Percentiles rank a stretch among this genome's conserved stretches.
Evolutionary conservation across 1,284 basidiomycete genomes (phyloP).

Genomic region (Cystobasidiaceae sp.): DNA sequence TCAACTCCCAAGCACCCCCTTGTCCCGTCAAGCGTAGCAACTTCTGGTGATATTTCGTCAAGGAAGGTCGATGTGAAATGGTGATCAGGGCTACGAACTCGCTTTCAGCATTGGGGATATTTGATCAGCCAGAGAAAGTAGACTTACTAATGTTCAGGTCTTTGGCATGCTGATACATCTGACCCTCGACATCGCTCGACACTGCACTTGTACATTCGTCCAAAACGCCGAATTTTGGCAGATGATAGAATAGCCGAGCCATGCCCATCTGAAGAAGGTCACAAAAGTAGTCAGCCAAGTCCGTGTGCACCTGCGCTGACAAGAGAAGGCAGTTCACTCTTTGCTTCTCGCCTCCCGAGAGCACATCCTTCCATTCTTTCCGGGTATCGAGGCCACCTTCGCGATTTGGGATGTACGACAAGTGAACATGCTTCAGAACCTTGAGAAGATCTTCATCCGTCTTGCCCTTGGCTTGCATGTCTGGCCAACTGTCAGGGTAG

Average conservation of each 20-base stretch:
- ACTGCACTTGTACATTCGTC: conserved; percentile 92
- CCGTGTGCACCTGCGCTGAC: not conserved
- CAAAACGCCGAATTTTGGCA: conserved; percentile 56
- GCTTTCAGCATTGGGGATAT: no score
- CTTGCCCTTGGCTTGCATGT: conserved; percentile 61
- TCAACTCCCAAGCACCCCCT: conserved; percentile 64
- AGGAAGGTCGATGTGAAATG: conserved; percentile 73
- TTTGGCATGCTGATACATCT: conserved; percentile 93
- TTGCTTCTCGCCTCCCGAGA: conserved; percentile 84
- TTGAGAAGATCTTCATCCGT: conserved; percentile 65
- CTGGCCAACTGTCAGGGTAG: conserved; percentile 77
- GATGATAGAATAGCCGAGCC: conserved; percentile 77
- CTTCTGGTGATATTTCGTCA: conserved; percentile 76
- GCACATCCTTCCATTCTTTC: conserved; percentile 93
- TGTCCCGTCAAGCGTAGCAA: conserved; percentile 66
- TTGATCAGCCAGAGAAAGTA: no score
- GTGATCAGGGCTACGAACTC: conserved; percentile 70
- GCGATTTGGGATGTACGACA: conserved; percentile 76
- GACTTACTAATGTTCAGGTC: conserved; percentile 69
- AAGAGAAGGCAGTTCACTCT: conserved; percentile 52
- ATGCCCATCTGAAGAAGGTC: conserved; percentile 66
- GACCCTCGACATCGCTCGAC: conserved; percentile 89
- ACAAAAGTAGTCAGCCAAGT: not conserved
- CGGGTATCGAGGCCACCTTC: conserved; percentile 84
- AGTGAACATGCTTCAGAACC: conserved; percentile 72